These are phyloP conservation scores for Debaryomyces castellii DNA, from an alignment of 805 yeast species.

Conservation along the genomic window DNA sequence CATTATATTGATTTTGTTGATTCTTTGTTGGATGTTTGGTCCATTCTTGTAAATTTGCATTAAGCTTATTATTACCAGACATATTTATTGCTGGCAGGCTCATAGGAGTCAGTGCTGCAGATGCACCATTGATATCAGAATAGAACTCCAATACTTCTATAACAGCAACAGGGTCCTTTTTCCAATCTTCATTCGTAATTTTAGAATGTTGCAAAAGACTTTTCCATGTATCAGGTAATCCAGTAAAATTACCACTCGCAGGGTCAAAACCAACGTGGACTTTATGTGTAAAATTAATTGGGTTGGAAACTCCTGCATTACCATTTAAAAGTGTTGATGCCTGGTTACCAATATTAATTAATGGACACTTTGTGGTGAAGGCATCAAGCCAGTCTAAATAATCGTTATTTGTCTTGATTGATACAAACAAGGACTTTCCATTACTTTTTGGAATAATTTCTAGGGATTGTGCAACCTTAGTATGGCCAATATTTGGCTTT, in stretches of 20 bases:
- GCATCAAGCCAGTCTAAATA: slow-evolving; percentile 89
- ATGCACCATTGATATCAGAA: slow-evolving; percentile 45
- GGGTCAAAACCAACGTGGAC: slow-evolving; percentile 90
- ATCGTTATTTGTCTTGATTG: slow-evolving; percentile 77
- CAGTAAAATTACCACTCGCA: slow-evolving; percentile 58
- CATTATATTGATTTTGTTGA: slow-evolving; percentile 3
- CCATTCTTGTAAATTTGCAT: slow-evolving; percentile 38
- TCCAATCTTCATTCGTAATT: slow-evolving; percentile 62
- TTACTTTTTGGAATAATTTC: slow-evolving; percentile 64
- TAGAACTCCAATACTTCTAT: slow-evolving; percentile 61
- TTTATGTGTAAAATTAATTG: slow-evolving; percentile 91
- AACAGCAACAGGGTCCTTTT: slow-evolving; percentile 63
- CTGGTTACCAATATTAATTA: slow-evolving; percentile 40
- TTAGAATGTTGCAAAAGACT: slow-evolving; percentile 55
- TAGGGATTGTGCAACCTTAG: slow-evolving; percentile 56
- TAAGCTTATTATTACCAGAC: slow-evolving; percentile 9
- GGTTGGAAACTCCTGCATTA: slow-evolving; percentile 70
- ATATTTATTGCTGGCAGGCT: slow-evolving; percentile 24
- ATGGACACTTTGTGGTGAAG: slow-evolving; percentile 73
- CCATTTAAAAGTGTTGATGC: slow-evolving; percentile 16
- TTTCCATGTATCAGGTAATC: slow-evolving; percentile 59
- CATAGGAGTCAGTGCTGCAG: slow-evolving; percentile 27
- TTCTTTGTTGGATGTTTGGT: slow-evolving; percentile 25
- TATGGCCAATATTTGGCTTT: slow-evolving; percentile 51
- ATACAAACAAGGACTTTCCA: slow-evolving; percentile 65